Percentiles rank a stretch among this genome's conserved stretches.
These are phyloP conservation scores for Paspalum notatum DNA, from an alignment of 176 grass and related monocot species.

Conservation along the genomic window DNA sequence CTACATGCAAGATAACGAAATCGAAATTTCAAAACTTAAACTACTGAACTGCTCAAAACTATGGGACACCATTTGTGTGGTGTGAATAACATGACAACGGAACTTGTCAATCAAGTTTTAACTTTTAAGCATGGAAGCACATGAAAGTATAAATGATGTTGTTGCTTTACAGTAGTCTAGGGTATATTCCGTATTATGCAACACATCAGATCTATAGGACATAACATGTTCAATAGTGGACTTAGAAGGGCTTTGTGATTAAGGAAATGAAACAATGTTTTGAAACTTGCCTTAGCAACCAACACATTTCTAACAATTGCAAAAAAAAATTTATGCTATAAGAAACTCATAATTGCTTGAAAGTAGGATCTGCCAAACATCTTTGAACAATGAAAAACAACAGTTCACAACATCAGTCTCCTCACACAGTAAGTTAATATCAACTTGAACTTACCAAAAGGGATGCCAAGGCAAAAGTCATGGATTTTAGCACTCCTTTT, in stretches of 20 bases:
- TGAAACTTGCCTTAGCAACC: conserved; percentile 3
- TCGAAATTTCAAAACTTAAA: neutral
- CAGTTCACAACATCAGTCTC: conserved; percentile 8
- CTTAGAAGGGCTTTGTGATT: neutral
- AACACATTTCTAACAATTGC: neutral
- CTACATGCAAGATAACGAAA: neutral
- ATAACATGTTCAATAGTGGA: neutral
- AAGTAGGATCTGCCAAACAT: neutral
- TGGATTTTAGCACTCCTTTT: conserved; percentile 73
- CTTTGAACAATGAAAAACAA: neutral
- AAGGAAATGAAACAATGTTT: neutral
- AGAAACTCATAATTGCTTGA: neutral
- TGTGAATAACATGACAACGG: neutral
- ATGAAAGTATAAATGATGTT: neutral
- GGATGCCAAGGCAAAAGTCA: conserved; percentile 80
- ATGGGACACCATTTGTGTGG: neutral
- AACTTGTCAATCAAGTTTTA: neutral
- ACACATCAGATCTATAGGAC: neutral
- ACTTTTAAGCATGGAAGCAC: neutral
- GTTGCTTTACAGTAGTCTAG: neutral
- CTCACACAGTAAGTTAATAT: neutral
- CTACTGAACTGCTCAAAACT: neutral
- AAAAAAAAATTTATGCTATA: neutral
- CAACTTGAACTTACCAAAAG: conserved; percentile 62
- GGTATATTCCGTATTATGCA: neutral